Conservation (phyloP, 2,329 filamentous ascomycete species). For the Neonectria coccinea region DNA sequence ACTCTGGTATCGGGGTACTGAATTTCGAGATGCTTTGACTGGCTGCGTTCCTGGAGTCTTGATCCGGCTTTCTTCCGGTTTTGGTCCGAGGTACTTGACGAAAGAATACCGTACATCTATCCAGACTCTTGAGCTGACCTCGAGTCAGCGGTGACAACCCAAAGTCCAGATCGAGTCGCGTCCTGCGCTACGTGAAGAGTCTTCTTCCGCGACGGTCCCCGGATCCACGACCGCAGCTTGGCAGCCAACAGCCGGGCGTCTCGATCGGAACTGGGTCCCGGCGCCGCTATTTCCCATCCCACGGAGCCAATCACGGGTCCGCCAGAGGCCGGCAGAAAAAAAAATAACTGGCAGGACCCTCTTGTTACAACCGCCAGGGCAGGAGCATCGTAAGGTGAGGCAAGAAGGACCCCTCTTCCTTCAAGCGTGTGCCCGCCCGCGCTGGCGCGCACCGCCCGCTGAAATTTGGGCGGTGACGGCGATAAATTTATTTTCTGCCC, state of each 20-base stretch:
- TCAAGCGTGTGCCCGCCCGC: background rate
- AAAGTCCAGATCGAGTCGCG: background rate
- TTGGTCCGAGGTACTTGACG: too few species aligned
- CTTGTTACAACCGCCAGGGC: background rate
- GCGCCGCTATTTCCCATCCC: background rate
- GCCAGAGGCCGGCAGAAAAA: background rate
- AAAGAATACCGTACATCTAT: too few species aligned
- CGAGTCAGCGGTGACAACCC: background rate
- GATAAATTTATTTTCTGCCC: conserved; percentile 49
- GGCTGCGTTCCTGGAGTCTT: background rate
- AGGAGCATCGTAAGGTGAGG: background rate
- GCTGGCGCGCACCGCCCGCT: conserved; percentile 20
- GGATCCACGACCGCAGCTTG: conserved; percentile 5
- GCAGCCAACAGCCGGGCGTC: background rate
- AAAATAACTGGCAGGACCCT: background rate
- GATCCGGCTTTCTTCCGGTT: background rate
- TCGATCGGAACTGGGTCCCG: conserved; percentile 2
- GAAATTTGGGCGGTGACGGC: conserved; percentile 46
- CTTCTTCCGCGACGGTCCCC: conserved; percentile 3
- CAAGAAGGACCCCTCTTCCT: background rate
- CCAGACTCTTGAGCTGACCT: background rate
- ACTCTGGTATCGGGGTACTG: background rate
- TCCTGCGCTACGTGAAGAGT: conserved; percentile 2
- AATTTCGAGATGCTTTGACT: conserved; percentile 7
- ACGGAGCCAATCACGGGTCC: background rate